Evolutionary conservation across 192 early-diverging fungal genomes (phyloP).

Genomic region (Entomortierella lignicola): DNA sequence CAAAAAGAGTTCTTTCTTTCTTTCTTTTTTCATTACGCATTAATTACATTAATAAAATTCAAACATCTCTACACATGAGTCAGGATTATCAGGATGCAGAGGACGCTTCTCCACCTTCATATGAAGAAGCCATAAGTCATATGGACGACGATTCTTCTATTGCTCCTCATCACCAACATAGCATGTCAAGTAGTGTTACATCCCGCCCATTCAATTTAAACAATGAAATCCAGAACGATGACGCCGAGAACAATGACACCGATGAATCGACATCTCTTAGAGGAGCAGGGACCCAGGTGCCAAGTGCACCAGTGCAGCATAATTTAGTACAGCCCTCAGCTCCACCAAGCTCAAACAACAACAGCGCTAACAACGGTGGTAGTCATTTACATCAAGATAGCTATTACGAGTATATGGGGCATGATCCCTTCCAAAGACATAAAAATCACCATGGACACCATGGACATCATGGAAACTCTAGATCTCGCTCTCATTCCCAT

Average conservation of each 20-base stretch:
- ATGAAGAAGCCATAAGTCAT: conserved; percentile 47
- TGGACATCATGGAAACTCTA: neutral
- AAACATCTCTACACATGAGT: too few species aligned
- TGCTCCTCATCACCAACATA: neutral
- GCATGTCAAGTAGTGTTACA: neutral
- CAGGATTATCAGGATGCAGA: conserved; percentile 14
- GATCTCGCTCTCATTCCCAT: neutral
- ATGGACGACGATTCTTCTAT: neutral
- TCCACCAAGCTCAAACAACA: neutral
- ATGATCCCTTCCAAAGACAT: conserved; percentile 6
- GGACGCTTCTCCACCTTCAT: conserved; percentile 32
- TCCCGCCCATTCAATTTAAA: conserved; percentile 7
- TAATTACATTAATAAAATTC: neutral
- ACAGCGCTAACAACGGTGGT: neutral
- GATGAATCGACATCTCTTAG: neutral
- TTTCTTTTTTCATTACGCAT: neutral
- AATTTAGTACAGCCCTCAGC: conserved; percentile 6
- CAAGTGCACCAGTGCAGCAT: neutral
- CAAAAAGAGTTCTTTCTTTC: too few species aligned
- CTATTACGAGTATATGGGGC: neutral
- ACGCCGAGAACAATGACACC: neutral
- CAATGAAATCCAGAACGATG: conserved; percentile 16
- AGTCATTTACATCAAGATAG: neutral
- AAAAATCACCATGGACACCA: conserved; percentile 10
- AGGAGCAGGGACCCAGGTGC: neutral